These are phyloP conservation scores for Calonectria pseudoreteaudii DNA, from an alignment of 2,329 filamentous ascomycete species.

Conservation along the genomic window DNA sequence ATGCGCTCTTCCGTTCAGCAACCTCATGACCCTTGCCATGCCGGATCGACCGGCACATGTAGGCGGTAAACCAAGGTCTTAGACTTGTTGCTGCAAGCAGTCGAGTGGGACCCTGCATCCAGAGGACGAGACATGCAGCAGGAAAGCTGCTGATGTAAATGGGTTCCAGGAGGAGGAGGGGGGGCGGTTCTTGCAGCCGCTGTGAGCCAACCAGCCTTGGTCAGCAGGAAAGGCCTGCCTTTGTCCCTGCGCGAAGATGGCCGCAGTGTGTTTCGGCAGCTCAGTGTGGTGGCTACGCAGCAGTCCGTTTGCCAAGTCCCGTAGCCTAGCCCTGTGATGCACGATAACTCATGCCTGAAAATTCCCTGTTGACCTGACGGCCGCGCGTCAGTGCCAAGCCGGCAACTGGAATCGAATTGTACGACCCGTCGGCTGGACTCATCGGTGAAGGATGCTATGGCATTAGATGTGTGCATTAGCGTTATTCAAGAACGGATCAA, in stretches of 20 bases:
- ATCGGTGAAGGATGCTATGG: neutral
- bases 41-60: constrained; percentile 36
- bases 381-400: constrained; percentile 44
- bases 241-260: neutral
- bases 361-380: neutral
- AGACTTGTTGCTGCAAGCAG: neutral
- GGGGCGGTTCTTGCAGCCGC: neutral
- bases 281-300: constrained; percentile 8
- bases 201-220: neutral
- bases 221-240: neutral
- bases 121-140: neutral
- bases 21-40: constrained; percentile 23
- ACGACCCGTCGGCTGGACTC: neutral
- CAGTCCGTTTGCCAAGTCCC: neutral
- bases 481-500: neutral
- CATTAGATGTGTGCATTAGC: neutral
- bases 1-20: constrained; percentile 28
- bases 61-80: constrained; percentile 22
- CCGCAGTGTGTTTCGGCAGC: neutral
- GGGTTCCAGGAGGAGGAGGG: neutral
- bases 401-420: constrained; percentile 5
- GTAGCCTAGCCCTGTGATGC: constrained; percentile 17
- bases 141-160: neutral
- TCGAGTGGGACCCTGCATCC: neutral
- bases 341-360: constrained; percentile 12